Evolutionary conservation across 805 yeast species (phyloP).

Genomic region (Starmerella apis): DNA sequence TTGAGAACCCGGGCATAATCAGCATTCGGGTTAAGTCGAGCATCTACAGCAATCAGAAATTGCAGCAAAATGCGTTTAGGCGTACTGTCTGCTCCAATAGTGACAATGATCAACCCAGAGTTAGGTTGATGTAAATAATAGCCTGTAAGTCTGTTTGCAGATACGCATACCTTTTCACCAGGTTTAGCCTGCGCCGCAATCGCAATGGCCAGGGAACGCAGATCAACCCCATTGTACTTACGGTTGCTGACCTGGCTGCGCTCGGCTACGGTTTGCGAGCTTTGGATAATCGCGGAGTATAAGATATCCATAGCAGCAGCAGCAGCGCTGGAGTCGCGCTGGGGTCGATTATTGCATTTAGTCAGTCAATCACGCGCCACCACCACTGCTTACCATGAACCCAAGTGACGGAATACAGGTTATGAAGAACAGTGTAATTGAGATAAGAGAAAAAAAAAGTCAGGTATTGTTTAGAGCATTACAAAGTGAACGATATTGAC

Average conservation of each 20-base stretch:
- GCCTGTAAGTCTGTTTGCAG: constrained; percentile 16
- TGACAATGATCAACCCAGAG: constrained; percentile 13
- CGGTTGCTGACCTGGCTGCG: background rate
- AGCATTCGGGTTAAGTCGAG: constrained; percentile 16
- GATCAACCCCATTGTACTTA: background rate
- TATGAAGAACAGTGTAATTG: too few relatives aligned
- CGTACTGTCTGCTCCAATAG: constrained; percentile 17
- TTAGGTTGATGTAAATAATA: constrained; percentile 16
- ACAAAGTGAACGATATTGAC: too few relatives aligned
- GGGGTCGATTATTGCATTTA: background rate
- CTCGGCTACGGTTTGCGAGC: constrained; percentile 6
- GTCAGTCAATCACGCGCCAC: background rate
- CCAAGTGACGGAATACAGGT: too few relatives aligned
- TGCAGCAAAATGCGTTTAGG: constrained; percentile 27
- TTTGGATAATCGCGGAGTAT: constrained; percentile 10
- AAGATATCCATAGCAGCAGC: constrained; percentile 1
- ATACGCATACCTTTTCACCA: constrained; percentile 20
- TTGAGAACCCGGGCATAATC: constrained; percentile 17
- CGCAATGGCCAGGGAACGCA: constrained; percentile 18
- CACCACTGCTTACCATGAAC: background rate
- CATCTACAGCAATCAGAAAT: constrained; percentile 24
- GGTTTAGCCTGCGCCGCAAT: constrained; percentile 22
- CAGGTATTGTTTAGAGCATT: too few relatives aligned
- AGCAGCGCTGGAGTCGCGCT: background rate
- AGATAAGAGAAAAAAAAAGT: too few relatives aligned